These are phyloP conservation scores for Lunularia cruciata DNA, from an alignment of 225 moss, liverwort and hornwort genomes.

Conservation along the genomic window DNA sequence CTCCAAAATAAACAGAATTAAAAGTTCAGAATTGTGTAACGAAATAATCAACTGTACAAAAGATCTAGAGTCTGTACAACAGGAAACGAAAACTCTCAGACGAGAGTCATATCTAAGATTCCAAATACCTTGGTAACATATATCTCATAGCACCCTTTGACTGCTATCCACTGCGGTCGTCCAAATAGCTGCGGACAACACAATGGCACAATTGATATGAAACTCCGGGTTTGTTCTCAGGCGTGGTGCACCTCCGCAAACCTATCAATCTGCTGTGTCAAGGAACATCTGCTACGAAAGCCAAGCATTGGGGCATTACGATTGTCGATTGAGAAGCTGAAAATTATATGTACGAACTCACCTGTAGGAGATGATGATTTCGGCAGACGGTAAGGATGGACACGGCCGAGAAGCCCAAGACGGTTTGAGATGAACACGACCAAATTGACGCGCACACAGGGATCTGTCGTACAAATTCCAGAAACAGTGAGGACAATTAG, in stretches of 20 bases:
- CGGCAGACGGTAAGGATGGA: slow-evolving; percentile 70
- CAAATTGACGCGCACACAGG: slow-evolving; percentile 82
- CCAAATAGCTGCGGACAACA: slow-evolving; percentile 65
- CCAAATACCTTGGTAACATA: slow-evolving; percentile 90
- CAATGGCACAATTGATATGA: background rate
- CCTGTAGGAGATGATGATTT: slow-evolving; percentile 86
- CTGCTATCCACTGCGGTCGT: slow-evolving; percentile 90
- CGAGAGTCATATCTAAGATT: too few species aligned
- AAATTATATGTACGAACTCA: slow-evolving; percentile 1
- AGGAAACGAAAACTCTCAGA: too few species aligned
- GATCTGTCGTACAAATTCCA: slow-evolving; percentile 63
- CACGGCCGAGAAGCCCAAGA: slow-evolving; percentile 63
- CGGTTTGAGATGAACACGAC: slow-evolving; percentile 64
- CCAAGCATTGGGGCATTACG: too few species aligned
- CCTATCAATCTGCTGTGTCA: too few species aligned
- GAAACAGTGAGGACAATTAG: too few species aligned
- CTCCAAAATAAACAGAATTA: slow-evolving; percentile 39
- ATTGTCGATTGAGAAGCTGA: too few species aligned
- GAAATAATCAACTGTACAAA: too few species aligned
- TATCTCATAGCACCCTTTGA: slow-evolving; percentile 69
- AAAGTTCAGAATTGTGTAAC: too few species aligned
- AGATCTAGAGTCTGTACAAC: too few species aligned
- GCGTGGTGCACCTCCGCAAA: too few species aligned
- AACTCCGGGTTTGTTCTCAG: background rate
- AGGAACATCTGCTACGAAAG: too few species aligned